These are phyloP conservation scores for Macadamia integrifolia DNA, from an alignment of 164 flowering plant species.

Conservation along the genomic window DNA sequence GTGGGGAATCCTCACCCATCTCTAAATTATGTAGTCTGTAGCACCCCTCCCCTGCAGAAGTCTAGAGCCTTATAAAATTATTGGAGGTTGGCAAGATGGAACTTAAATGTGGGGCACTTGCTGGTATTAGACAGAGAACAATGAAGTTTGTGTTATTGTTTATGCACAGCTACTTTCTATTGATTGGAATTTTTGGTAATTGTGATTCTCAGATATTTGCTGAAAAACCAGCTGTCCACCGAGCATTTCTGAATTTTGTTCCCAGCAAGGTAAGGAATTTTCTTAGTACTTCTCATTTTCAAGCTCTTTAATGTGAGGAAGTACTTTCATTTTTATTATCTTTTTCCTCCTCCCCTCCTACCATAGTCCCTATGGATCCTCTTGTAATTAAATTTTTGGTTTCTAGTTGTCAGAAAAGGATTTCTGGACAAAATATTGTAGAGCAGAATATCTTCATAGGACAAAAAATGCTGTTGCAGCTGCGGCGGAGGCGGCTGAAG, in stretches of 20 bases:
- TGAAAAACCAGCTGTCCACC: slow-evolving; percentile 94
- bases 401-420: slow-evolving; percentile 79
- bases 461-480: slow-evolving; percentile 72
- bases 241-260: slow-evolving; percentile 71
- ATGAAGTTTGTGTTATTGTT: no score
- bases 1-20: no score
- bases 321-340: neutral
- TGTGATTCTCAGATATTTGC: slow-evolving; percentile 70
- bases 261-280: slow-evolving; percentile 58
- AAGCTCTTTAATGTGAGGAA: neutral
- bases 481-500: slow-evolving; percentile 99
- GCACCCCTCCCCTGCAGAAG: no score
- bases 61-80: no score
- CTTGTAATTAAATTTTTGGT: neutral
- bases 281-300: neutral
- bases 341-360: no score
- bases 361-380: neutral
- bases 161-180: neutral
- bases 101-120: no score
- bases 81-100: no score
- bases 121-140: no score
- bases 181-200: slow-evolving; percentile 9
- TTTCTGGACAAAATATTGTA: slow-evolving; percentile 91
- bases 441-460: slow-evolving; percentile 87
- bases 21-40: no score